Conservation (phyloP, 805 yeast species). For the Torulaspora gathmanii region DNA sequence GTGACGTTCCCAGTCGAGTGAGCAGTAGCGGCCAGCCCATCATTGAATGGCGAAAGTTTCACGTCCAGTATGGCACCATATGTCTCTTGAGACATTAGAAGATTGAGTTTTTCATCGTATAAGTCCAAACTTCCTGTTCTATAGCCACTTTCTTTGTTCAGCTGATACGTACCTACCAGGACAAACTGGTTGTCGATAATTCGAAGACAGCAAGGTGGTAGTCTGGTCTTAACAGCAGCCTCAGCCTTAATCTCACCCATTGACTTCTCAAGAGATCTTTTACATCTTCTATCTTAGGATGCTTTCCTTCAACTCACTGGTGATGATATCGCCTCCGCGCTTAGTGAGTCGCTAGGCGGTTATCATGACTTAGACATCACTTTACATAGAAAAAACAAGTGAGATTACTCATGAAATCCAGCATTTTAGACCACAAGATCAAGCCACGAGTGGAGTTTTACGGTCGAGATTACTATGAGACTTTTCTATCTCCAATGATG, state of each 20-base stretch:
- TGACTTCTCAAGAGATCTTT: background rate
- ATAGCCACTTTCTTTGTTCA: conserved; percentile 52
- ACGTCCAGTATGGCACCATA: conserved; percentile 72
- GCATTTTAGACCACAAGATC: background rate
- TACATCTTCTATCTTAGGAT: background rate
- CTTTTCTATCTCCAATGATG: no score
- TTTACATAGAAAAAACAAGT: background rate
- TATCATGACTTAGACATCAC: background rate
- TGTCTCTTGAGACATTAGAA: conserved; percentile 36
- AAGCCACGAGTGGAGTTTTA: background rate
- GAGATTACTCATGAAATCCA: background rate
- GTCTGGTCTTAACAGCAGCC: conserved; percentile 39
- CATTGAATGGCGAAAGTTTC: conserved; percentile 57
- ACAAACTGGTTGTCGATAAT: conserved; percentile 47
- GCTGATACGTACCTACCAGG: conserved; percentile 74
- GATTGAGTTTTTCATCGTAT: conserved; percentile 27
- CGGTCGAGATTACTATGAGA: no score
- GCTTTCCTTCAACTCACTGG: background rate
- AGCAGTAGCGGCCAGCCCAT: conserved; percentile 49
- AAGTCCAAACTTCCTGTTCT: conserved; percentile 63
- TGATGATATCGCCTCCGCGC: background rate
- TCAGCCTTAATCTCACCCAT: conserved; percentile 21
- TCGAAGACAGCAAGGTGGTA: conserved; percentile 83
- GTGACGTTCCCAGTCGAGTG: conserved; percentile 77
- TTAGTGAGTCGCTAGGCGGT: background rate